Evolutionary conservation across 352 stramenopile species (phyloP), one percentile per base, ranked within the genome.

Genomic region (Pythium sukuiense): DNA sequence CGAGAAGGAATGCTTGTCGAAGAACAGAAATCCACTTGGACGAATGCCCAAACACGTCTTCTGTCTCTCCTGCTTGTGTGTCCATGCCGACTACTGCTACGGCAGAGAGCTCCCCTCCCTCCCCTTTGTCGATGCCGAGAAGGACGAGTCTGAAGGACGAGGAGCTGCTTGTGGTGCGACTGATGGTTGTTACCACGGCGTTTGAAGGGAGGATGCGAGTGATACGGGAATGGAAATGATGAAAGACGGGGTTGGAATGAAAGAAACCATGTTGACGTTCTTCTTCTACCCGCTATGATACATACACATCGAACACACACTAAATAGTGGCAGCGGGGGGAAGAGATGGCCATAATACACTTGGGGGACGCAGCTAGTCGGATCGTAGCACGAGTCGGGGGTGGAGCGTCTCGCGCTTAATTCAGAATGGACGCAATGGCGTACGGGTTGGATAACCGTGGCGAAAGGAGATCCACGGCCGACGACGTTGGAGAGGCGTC

Each of bases 371-470:
- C 14, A 24, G 41, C 41, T 24, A 24, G 20, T 49, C 32, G n/a
- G 14, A 27, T 27, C 5, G 20, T 24, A 24, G 20, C 20, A 24
- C 20, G 20, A 24, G 20, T 24, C 20, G 20, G 20, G 20, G 20
- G 20, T 24, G 9, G 26, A 26, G 14, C n/a, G 18, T 27, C 27
- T 43, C 50, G 32, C 12, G 50, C 53, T 71, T 43, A 71, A 55
- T 71, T 71, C 48, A 71, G 49, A 35, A 71, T 71, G 39, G 64
- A 71, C 49, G 64, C 50, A 41, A 71, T 55, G 30, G 64, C 64
- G 59, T 71, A 71, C 13, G 64, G 64, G 55, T 71, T 71, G 43
- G 63, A 35, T 63, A 69, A 45, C 63, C 64, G 64, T 52, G 57
- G 57, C 41, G 64, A 71, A 16, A 71, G 32, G 4, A 63, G 24